phyloP scores from a whole-genome alignment of 2,329 filamentous ascomycete genomes.

The Aaosphaeria pasadenensis region DNA sequence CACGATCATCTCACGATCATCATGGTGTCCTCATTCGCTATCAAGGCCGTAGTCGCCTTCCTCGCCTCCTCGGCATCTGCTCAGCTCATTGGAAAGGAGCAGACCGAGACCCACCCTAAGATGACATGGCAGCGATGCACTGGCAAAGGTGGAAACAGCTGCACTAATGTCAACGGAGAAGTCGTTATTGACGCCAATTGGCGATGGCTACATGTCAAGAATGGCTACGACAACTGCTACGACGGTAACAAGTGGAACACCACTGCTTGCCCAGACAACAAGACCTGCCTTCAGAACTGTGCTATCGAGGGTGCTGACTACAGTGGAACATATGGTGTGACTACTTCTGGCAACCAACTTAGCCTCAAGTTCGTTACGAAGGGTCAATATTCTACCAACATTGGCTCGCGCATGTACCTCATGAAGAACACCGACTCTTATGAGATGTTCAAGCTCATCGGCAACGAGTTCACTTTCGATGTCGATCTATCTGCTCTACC shows the following conservation, averaged over 20 bases:
- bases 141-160: constrained; percentile 17
- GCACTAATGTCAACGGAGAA: constrained; percentile 22
- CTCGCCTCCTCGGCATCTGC: constrained; percentile 19
- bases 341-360: constrained; percentile 47
- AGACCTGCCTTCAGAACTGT: constrained; percentile 24
- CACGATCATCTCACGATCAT: neutral
- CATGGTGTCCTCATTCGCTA: constrained; percentile 20
- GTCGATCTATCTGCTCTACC: constrained; percentile 54
- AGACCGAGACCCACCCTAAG: constrained; percentile 32
- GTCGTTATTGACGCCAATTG: constrained; percentile 43
- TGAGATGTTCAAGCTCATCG: constrained; percentile 22
- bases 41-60: constrained; percentile 19
- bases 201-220: constrained; percentile 42
- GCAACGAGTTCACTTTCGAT: constrained; percentile 26
- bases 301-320: constrained; percentile 34
- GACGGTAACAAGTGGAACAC: constrained; percentile 35
- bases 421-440: constrained; percentile 21
- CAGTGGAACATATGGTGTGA: constrained; percentile 39
- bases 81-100: constrained; percentile 31
- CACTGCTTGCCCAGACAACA: constrained; percentile 28
- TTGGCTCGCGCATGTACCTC: constrained; percentile 26
- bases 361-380: constrained; percentile 54
- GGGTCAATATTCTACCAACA: constrained; percentile 30
- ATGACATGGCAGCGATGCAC: constrained; percentile 27
- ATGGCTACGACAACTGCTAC: constrained; percentile 29